Evolutionary conservation across 1,139 yeast genomes (phyloP), one percentile per base, ranked within the genome.

Genomic region (Pichia sp.): DNA sequence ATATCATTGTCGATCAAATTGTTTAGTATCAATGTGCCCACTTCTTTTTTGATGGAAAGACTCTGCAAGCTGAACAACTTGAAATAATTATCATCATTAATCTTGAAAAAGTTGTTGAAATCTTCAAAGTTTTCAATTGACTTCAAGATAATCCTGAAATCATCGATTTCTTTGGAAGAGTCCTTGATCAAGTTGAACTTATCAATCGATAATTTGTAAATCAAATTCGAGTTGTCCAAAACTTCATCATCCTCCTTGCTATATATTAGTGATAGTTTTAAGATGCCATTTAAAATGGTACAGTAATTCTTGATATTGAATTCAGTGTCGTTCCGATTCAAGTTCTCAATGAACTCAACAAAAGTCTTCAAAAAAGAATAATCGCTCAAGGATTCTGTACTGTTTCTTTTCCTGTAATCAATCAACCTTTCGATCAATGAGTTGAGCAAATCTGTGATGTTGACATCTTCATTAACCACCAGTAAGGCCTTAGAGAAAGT

Each of bases 351-450:
- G 64, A 87, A 88, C 9, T 72, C 69, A 85, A 93, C 85, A 66
- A 90, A 87, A 24, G 74, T 75, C 42, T 76, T 76, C 64, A 88
- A 85, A 46, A 85, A 69, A 55, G 68, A 64, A 20, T 52, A 54
- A 38, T 61, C 62, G 44, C 52, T 33, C n/a, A 24, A 55, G 17
- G 60, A 54, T 33, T 58, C 56, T 34, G 61, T 66, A 12, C 61
- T 55, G 29, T 63, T 64, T 50, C 67, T 60, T 36, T 61, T 60
- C 45, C 67, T 69, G 49, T 60, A 88, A 38, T 80, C 83, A 5
- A 89, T 79, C 57, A 93, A 76, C 56, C 97, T 78, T 50, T 87
- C 87, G 55, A 92, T 82, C 64, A 93, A 75, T 0, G 92, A 80
- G 29, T 81, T 71, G 27, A 91, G 77, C 49, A 92, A 79, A 59